phyloP scores from a whole-genome alignment of 768 basidiomycete species.

The Cystofilobasidium macerans region DNA sequence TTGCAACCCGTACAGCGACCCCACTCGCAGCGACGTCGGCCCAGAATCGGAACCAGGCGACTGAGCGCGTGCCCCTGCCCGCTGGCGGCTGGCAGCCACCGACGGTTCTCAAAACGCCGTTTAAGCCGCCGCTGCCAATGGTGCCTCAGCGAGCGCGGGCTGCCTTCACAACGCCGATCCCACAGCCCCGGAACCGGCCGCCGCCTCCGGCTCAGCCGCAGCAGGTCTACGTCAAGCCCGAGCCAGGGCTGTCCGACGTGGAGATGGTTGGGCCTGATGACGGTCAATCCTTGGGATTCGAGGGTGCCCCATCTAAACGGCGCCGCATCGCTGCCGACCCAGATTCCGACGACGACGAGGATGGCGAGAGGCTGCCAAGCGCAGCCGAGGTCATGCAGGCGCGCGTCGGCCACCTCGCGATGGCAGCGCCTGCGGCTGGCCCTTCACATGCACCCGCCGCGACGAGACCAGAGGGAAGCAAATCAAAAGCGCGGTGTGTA shows the following conservation, averaged over 20 bases:
- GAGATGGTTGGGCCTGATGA: background rate
- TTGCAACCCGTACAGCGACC: background rate
- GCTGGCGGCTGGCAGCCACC: too few relatives aligned
- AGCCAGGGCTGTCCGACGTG: background rate
- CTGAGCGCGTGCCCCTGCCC: too few relatives aligned
- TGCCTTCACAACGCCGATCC: background rate
- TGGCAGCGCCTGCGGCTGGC: background rate
- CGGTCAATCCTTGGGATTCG: background rate
- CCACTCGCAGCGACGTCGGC: background rate
- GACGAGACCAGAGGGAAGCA: constrained; percentile 28
- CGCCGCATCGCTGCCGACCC: too few relatives aligned
- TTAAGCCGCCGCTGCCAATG: background rate
- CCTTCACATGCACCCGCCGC: background rate
- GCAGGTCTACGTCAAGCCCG: background rate
- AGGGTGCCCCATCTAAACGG: too few relatives aligned
- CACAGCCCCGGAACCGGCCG: background rate
- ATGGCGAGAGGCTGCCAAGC: background rate
- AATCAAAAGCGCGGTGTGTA: background rate
- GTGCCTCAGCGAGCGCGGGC: too few relatives aligned
- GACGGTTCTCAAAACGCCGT: background rate
- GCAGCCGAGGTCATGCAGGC: background rate
- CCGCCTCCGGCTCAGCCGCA: background rate
- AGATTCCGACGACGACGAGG: background rate
- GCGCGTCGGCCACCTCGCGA: background rate
- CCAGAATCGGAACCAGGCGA: background rate